These are phyloP conservation scores for Trametes meyenii DNA, from an alignment of 768 basidiomycete genomes.

Conservation along the genomic window DNA sequence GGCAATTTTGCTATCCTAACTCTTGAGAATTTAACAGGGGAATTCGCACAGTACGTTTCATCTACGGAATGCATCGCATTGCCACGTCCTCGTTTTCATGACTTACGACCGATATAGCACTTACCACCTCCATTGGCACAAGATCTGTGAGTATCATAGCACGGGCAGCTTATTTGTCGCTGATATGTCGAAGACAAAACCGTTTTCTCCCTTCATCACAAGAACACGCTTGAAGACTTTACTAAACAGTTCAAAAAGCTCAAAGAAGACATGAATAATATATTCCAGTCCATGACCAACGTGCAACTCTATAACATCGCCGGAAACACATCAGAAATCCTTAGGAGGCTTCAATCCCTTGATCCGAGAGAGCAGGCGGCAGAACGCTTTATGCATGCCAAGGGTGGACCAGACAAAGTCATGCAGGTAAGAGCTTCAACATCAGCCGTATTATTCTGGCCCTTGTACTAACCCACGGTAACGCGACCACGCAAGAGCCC, in stretches of 20 bases:
- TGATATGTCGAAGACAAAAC: constrained; percentile 1
- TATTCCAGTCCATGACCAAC: neutral
- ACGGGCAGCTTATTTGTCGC: neutral
- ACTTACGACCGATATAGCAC: neutral
- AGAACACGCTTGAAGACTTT: neutral
- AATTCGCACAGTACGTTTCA: neutral
- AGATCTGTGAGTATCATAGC: neutral
- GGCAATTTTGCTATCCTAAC: no score
- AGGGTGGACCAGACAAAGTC: constrained; percentile 6
- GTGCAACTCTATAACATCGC: neutral
- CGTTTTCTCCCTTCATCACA: constrained; percentile 1
- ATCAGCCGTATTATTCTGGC: no score
- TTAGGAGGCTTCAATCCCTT: neutral
- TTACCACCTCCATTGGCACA: neutral
- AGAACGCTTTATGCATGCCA: neutral
- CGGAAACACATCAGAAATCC: neutral
- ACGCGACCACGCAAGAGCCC: no score
- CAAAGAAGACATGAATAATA: neutral
- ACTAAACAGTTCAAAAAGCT: neutral
- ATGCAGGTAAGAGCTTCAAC: neutral
- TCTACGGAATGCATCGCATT: no score
- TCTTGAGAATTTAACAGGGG: neutral
- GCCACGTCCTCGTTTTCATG: no score
- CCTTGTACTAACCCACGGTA: no score
- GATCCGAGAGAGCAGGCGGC: neutral